A percentile compares a stretch with the other conserved stretches of the same genome.
Evolutionary conservation across 1,284 basidiomycete genomes (phyloP).

Genomic region (Austropuccinia psidii): DNA sequence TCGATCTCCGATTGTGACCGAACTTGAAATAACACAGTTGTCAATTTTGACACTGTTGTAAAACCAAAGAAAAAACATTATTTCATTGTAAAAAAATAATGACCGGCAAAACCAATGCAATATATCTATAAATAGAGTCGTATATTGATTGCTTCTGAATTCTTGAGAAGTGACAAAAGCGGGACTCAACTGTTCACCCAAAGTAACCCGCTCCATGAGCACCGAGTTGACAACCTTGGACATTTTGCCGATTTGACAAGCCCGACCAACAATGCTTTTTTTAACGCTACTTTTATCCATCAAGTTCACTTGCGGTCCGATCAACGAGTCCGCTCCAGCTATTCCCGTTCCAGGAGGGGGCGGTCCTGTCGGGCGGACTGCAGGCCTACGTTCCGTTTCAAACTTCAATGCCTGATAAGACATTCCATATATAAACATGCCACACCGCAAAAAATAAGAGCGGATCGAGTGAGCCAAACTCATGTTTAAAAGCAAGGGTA

Average conservation of each 20-base stretch:
- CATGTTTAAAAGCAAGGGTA: too few species aligned
- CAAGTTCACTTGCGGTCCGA: neutral
- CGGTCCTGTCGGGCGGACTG: neutral
- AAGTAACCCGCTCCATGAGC: slow-evolving; percentile 6
- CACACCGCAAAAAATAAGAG: neutral
- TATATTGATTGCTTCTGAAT: too few species aligned
- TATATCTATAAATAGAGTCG: too few species aligned
- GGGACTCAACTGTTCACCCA: slow-evolving; percentile 28
- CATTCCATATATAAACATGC: neutral
- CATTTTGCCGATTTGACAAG: neutral
- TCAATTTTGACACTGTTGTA: slow-evolving; percentile 26
- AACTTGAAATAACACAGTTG: slow-evolving; percentile 7
- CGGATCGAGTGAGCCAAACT: neutral
- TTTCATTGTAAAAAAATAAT: neutral
- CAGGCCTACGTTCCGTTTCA: neutral
- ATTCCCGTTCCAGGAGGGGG: neutral
- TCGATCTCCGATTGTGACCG: slow-evolving; percentile 21
- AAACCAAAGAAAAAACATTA: neutral
- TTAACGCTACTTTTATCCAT: slow-evolving; percentile 19
- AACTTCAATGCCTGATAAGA: slow-evolving; percentile 5
- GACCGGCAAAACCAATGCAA: too few species aligned
- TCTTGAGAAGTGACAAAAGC: too few species aligned
- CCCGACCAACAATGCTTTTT: slow-evolving; percentile 3
- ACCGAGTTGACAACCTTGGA: slow-evolving; percentile 13
- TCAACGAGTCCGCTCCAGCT: slow-evolving; percentile 10